Conservation (phyloP, 2,329 filamentous ascomycete species). For the Penicillium sp. region DNA sequence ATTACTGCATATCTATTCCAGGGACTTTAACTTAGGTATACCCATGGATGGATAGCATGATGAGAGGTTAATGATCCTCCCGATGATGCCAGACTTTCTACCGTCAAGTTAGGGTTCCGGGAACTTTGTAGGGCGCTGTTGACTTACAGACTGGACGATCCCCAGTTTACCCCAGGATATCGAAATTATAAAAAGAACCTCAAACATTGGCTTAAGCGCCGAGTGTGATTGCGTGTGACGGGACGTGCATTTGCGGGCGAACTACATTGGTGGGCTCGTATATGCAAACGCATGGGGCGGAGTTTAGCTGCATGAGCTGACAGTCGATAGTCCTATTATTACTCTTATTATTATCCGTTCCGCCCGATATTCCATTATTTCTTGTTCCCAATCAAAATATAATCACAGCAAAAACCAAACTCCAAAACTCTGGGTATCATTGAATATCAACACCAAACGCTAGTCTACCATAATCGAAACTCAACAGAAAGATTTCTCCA, state of each 20-base stretch:
- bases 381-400: background rate
- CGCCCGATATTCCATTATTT: background rate
- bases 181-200: background rate
- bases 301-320: background rate
- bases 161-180: background rate
- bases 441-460: background rate
- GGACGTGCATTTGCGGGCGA: background rate
- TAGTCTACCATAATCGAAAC: background rate
- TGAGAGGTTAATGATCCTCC: background rate
- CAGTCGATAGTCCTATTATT: background rate
- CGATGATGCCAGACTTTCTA: background rate
- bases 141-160: background rate
- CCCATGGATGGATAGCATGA: background rate
- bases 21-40: background rate
- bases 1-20: background rate
- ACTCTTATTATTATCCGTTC: background rate
- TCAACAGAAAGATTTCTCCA: background rate
- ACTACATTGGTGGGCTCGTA: background rate
- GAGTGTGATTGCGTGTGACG: background rate
- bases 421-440: background rate
- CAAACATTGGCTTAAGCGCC: too few species aligned
- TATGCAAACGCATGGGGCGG: background rate
- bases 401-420: background rate
- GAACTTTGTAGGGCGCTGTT: background rate
- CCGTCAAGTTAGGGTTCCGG: background rate